Base-by-base conservation (phyloP, 2,329 filamentous ascomycete species). In the Sporothrix phasma region DNA sequence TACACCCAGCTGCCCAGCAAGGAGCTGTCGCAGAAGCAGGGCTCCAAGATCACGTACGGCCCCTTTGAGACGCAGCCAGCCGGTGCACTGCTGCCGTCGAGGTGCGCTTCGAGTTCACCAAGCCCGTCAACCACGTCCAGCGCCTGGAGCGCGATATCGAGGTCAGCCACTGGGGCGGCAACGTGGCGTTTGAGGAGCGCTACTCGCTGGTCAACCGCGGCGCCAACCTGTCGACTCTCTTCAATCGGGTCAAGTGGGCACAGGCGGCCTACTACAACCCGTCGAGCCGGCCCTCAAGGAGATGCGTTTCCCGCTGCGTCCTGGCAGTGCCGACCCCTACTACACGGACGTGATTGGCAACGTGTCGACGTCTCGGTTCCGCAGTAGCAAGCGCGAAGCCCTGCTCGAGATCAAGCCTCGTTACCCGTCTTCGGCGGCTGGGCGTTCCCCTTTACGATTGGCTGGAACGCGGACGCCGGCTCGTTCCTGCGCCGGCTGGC, bases 111-210 rank as follows among this genome's bases (percentile, higher is more conserved):
- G 92, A 99, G 76, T 97, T 94, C 78, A 97, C 90, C 68, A 95
- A 93, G 77, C 93, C 94, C 13, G 80, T 99, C 64, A 88, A 87
- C 49, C 90, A 94, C 72, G 84, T 91, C 60, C 85, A 86, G 39
- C 80, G 84, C 17, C 80, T 99, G 66, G 90, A 97, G 77, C 88
- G 94, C 66, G 92, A 97, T 72, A 79, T 99, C 67, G 94, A 99
- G 75, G 88, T 99, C 70, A 96, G 90, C 73, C 94, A 97, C 76
- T 99, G 94, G 94, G 94, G 94, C 69, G 94, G 94, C 67, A 99
- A 99, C 74, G 77, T 97, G 62, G 94, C 94, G 1, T 91, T 92
- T 59, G 94, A 99, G 78, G 94, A 99, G 78, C 86, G 90, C 65
- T 97, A 96, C 77, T 90, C 88, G 75, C 81, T 97, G 69, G 84